A percentile compares a stretch with the other conserved stretches of the same genome.
phyloP scores from a whole-genome alignment of 495 filamentous ascomycete genomes.

The Staphylotrichum longicolle region DNA sequence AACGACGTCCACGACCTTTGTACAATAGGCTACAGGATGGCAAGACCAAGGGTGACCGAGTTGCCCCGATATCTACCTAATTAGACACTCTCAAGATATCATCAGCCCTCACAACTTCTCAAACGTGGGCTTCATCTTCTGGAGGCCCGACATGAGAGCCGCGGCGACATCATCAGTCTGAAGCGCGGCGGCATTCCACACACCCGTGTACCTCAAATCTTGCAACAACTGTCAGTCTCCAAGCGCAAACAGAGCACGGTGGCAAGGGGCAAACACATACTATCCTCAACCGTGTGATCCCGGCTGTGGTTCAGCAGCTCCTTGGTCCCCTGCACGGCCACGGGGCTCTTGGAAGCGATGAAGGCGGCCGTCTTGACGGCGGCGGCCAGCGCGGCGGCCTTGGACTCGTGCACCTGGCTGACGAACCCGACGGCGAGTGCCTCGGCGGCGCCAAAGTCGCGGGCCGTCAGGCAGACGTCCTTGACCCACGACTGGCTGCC shows the following conservation, averaged over 20 bases:
- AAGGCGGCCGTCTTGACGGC: slow-evolving; percentile 64
- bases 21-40: no score
- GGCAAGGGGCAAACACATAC: slow-evolving; percentile 43
- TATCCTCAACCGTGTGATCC: slow-evolving; percentile 75
- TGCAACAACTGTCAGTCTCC: slow-evolving; percentile 28
- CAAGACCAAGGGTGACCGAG: no score
- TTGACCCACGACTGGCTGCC: slow-evolving; percentile 82
- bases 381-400: slow-evolving; percentile 57
- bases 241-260: slow-evolving; percentile 5
- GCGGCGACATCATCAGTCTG: slow-evolving; percentile 75
- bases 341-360: slow-evolving; percentile 80
- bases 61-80: not conserved
- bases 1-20: no score
- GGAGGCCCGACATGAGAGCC: slow-evolving; percentile 71
- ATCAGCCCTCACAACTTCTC: slow-evolving; percentile 67
- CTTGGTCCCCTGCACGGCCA: slow-evolving; percentile 92
- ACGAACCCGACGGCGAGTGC: slow-evolving; percentile 83
- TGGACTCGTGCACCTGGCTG: slow-evolving; percentile 66
- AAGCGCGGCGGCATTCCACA: slow-evolving; percentile 83
- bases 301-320: slow-evolving; percentile 83
- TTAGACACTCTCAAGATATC: not conserved
- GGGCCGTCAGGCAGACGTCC: slow-evolving; percentile 77
- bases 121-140: slow-evolving; percentile 80
- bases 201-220: slow-evolving; percentile 73
- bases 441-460: slow-evolving; percentile 75